Evolutionary conservation across 192 early-diverging fungal species (phyloP).

Genomic region (Coemansia sp.): DNA sequence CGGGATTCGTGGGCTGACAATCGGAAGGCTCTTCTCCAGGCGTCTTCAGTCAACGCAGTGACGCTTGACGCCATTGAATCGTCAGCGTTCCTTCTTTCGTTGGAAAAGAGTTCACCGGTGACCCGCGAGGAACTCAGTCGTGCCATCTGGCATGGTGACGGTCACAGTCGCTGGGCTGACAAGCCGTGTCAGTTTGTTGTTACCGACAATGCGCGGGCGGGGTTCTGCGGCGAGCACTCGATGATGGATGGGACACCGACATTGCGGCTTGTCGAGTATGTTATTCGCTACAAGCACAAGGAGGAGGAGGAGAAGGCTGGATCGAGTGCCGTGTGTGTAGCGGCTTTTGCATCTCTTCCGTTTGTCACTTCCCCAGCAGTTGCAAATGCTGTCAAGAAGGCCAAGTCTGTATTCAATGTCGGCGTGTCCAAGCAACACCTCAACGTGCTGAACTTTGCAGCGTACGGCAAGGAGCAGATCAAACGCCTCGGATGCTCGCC

Average conservation of each 20-base stretch:
- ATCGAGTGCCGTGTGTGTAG: conserved; percentile 20
- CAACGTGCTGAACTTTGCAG: conserved; percentile 76
- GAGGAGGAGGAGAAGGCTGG: conserved; percentile 60
- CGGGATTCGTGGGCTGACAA: conserved; percentile 89
- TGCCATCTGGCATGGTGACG: conserved; percentile 92
- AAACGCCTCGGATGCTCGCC: conserved; percentile 80
- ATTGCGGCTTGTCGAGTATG: conserved; percentile 80
- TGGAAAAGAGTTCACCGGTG: conserved; percentile 82
- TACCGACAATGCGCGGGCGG: conserved; percentile 93
- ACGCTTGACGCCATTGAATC: conserved; percentile 85
- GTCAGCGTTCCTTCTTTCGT: conserved; percentile 85
- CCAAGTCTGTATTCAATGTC: conserved; percentile 73
- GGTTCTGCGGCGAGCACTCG: conserved; percentile 93
- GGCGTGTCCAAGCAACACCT: conserved; percentile 80
- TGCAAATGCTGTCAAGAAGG: conserved; percentile 60
- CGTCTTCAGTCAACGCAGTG: conserved; percentile 65
- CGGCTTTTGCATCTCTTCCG: conserved; percentile 57
- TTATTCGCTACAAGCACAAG: conserved; percentile 51
- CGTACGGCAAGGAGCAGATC: conserved; percentile 93
- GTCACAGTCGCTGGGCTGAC: conserved; percentile 96
- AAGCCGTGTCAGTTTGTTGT: conserved; percentile 96
- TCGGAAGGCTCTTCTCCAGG: conserved; percentile 63
- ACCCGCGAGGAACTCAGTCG: conserved; percentile 89
- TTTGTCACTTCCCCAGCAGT: conserved; percentile 68
- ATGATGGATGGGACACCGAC: conserved; percentile 97